Conservation (phyloP, 306 rosid species). For the Acacia confusa region DNA sequence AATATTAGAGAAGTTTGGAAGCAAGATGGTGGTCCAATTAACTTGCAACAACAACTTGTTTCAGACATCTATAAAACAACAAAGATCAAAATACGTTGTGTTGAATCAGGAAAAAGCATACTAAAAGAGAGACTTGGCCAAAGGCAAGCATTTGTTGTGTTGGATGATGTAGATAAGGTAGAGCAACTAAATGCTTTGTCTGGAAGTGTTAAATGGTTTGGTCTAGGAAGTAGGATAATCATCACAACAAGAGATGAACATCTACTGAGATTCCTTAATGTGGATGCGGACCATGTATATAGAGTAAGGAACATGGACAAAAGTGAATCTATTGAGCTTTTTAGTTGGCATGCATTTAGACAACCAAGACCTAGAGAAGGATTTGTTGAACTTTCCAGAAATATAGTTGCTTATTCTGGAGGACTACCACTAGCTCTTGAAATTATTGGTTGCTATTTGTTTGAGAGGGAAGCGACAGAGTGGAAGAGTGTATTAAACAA, state of each 20-base stretch:
- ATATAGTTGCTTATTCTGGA: background rate
- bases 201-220: background rate
- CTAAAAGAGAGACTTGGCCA: background rate
- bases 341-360: background rate
- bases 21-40: background rate
- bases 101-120: background rate
- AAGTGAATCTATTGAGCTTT: background rate
- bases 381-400: background rate
- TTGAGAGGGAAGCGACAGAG: background rate
- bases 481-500: background rate
- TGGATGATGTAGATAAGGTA: background rate
- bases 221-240: background rate
- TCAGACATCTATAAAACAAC: background rate
- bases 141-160: background rate
- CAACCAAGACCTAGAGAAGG: background rate
- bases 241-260: background rate
- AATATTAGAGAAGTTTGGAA: background rate
- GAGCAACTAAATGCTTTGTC: background rate
- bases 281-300: background rate
- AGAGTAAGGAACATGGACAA: background rate
- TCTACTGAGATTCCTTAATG: background rate
- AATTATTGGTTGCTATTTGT: background rate
- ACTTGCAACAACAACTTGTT: background rate
- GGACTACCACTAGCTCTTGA: background rate
- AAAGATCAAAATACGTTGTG: background rate